Conservation (phyloP, 169 alveolate species). For the Eimeria brunetti region DNA sequence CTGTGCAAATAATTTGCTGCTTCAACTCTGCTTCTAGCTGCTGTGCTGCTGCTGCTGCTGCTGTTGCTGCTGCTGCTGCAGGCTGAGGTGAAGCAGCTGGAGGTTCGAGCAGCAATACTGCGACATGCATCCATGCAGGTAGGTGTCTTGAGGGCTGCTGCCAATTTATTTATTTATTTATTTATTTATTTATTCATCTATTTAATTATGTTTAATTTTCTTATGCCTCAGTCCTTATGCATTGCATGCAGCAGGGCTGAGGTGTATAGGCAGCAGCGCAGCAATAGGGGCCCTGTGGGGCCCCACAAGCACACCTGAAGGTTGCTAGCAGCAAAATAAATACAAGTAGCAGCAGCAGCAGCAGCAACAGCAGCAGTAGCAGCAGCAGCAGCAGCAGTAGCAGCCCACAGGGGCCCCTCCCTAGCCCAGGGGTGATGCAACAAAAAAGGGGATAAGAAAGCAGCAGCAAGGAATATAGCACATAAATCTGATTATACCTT, state of each 20-base stretch:
- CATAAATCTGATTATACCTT: neutral
- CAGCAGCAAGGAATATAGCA: neutral
- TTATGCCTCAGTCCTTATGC: neutral
- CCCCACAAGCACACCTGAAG: neutral
- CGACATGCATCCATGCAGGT: slow-evolving; percentile 42
- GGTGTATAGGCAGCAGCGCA: neutral
- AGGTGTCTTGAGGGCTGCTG: neutral
- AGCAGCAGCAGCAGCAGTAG: neutral
- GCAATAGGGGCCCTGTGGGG: neutral
- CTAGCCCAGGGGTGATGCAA: neutral
- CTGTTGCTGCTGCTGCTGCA: slow-evolving; percentile 4
- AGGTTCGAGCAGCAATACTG: slow-evolving; percentile 50
- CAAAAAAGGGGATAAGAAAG: too few relatives aligned
- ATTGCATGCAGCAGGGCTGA: neutral
- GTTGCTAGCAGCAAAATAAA: neutral
- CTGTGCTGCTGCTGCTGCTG: slow-evolving; percentile 9
- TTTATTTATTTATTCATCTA: neutral
- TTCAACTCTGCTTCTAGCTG: neutral
- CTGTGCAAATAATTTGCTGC: neutral
- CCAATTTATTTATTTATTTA: too few relatives aligned
- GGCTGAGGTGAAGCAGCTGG: slow-evolving; percentile 71
- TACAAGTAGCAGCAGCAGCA: too few relatives aligned
- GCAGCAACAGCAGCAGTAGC: too few relatives aligned
- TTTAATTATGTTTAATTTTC: too few relatives aligned
- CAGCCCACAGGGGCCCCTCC: neutral